Conservation (phyloP, 768 basidiomycete species). For the Sutorius australiensis region DNA sequence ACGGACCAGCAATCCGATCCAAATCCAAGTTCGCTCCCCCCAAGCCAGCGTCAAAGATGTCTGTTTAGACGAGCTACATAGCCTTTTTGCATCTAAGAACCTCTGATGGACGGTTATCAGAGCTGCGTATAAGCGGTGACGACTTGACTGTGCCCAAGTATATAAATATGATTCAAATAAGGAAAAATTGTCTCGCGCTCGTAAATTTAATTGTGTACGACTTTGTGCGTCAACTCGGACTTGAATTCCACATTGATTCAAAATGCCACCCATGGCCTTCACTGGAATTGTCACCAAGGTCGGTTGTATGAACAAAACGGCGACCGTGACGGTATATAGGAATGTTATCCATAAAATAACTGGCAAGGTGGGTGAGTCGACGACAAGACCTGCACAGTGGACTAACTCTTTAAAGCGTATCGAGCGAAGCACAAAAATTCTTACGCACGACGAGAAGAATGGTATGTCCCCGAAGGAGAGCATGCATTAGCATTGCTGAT, state of each 20-base stretch:
- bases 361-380: conserved; percentile 56
- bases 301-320: conserved; percentile 82
- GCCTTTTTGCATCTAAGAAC: background rate
- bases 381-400: background rate
- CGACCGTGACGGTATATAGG: conserved; percentile 76
- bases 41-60: conserved; percentile 9
- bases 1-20: conserved; percentile 39
- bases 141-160: too few species aligned
- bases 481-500: conserved; percentile 5
- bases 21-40: conserved; percentile 43
- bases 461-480: conserved; percentile 40
- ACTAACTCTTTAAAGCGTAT: conserved; percentile 47
- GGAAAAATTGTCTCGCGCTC: conserved; percentile 1
- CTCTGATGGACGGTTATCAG: background rate
- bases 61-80: conserved; percentile 1
- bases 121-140: background rate
- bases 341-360: conserved; percentile 69
- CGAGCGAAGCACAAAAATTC: conserved; percentile 71
- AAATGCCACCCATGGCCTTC: conserved; percentile 77
- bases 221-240: background rate
- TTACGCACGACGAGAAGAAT: conserved; percentile 71
- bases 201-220: background rate
- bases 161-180: background rate
- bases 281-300: conserved; percentile 74
- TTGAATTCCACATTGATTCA: conserved; percentile 4